Percentiles rank a stretch among this genome's conserved stretches.
These are phyloP conservation scores for Metschnikowia peoriensis DNA, from an alignment of 805 yeast species.

Conservation along the genomic window DNA sequence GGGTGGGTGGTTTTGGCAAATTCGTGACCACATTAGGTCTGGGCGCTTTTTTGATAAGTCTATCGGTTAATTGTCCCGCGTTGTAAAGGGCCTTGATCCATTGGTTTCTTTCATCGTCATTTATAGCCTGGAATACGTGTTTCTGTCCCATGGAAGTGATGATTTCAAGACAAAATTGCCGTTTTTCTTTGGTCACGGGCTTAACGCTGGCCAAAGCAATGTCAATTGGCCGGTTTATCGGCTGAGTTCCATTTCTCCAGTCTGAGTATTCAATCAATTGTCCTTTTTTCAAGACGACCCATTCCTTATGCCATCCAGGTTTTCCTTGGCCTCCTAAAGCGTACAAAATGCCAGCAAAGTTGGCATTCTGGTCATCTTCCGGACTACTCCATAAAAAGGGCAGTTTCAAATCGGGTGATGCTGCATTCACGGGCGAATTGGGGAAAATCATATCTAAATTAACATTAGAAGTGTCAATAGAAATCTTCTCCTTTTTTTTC, in stretches of 20 bases:
- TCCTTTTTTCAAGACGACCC: conserved; percentile 76
- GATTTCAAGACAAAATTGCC: conserved; percentile 69
- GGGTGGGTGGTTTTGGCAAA: conserved; percentile 23
- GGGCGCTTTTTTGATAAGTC: conserved; percentile 7
- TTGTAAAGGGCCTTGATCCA: conserved; percentile 68
- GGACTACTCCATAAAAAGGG: neutral
- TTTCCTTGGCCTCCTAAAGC: conserved; percentile 59
- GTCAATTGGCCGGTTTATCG: conserved; percentile 67
- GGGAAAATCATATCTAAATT: conserved; percentile 30
- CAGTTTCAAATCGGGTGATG: conserved; percentile 1
- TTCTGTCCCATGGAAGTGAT: conserved; percentile 64
- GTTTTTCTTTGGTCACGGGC: conserved; percentile 43
- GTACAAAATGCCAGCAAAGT: conserved; percentile 51
- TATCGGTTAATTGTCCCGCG: conserved; percentile 49
- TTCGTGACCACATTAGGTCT: conserved; percentile 11
- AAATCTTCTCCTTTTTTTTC: neutral
- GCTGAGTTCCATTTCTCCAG: conserved; percentile 69
- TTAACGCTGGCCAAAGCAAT: conserved; percentile 65
- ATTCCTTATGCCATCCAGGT: conserved; percentile 83
- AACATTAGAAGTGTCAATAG: neutral
- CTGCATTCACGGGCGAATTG: conserved; percentile 5
- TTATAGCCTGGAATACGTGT: conserved; percentile 72
- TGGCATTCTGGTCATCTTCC: conserved; percentile 28
- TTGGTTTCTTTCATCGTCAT: conserved; percentile 59
- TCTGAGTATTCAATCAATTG: conserved; percentile 68